Evolutionary conservation across 192 early-diverging fungal species (phyloP).

Genomic region (Backusella mclennaniae): DNA sequence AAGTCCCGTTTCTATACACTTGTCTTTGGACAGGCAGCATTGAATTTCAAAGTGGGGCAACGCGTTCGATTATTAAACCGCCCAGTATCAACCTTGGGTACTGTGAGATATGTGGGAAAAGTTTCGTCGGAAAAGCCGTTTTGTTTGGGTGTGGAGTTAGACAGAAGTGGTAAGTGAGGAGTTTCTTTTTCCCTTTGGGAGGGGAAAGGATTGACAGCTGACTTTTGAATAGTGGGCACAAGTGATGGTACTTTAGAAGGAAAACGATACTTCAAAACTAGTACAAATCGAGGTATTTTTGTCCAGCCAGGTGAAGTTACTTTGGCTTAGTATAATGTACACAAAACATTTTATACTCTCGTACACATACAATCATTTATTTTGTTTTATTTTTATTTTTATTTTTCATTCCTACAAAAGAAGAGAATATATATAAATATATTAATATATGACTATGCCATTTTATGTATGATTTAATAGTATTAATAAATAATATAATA

Average conservation of each 20-base stretch:
- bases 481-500: constrained; percentile 5
- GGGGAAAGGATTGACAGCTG: not conserved
- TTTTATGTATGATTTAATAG: not conserved
- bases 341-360: too few relatives aligned
- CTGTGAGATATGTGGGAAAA: constrained; percentile 14
- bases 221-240: constrained; percentile 17
- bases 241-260: constrained; percentile 26
- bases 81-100: constrained; percentile 12
- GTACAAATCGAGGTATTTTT: constrained; percentile 21
- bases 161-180: constrained; percentile 15
- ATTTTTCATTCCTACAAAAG: not conserved
- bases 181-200: not conserved
- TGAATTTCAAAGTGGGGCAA: constrained; percentile 10
- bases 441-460: not conserved
- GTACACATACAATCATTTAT: not conserved
- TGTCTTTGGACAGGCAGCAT: not conserved
- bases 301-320: constrained; percentile 15
- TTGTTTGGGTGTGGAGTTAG: constrained; percentile 21
- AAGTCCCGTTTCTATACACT: not conserved
- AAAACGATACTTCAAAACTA: constrained; percentile 19
- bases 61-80: constrained; percentile 17
- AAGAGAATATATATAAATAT: not conserved
- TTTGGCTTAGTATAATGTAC: constrained; percentile 8
- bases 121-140: not conserved
- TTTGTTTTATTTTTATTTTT: not conserved